Conservation (phyloP, 192 early-diverging fungal species). For the Coemansia sp. region DNA sequence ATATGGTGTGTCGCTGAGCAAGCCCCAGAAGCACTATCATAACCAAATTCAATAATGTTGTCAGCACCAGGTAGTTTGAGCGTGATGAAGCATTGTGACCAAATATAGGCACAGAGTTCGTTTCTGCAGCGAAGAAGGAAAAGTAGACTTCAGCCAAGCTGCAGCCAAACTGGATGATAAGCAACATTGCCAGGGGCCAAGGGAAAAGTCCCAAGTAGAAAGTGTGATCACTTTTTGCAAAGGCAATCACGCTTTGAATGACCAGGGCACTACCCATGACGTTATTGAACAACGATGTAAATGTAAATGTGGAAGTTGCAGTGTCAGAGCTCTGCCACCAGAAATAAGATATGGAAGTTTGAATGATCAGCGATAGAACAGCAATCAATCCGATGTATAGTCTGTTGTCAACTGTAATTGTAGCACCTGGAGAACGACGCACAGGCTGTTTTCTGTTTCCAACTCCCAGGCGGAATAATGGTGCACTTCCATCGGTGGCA, state of each 20-base stretch:
- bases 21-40: slow-evolving; percentile 1
- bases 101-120: slow-evolving; percentile 15
- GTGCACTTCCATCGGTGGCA: background rate
- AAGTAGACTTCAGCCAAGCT: slow-evolving; percentile 22
- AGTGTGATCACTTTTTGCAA: slow-evolving; percentile 5
- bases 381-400: background rate
- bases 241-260: background rate
- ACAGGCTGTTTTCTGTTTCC: slow-evolving; percentile 15
- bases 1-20: slow-evolving; percentile 26
- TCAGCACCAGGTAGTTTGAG: slow-evolving; percentile 12
- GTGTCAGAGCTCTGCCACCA: background rate
- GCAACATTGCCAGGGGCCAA: slow-evolving; percentile 11
- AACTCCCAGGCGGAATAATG: background rate
- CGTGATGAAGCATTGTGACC: slow-evolving; percentile 17
- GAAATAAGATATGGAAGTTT: slow-evolving; percentile 6
- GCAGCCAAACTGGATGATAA: slow-evolving; percentile 6
- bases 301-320: background rate
- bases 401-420: slow-evolving; percentile 29
- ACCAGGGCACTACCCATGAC: background rate
- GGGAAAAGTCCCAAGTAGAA: slow-evolving; percentile 24
- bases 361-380: background rate
- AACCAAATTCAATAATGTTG: background rate
- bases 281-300: background rate
- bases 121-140: slow-evolving; percentile 30
- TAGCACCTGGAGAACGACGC: slow-evolving; percentile 22